phyloP scores from a whole-genome alignment of 805 yeast species.

The Teunomyces kruisii region DNA sequence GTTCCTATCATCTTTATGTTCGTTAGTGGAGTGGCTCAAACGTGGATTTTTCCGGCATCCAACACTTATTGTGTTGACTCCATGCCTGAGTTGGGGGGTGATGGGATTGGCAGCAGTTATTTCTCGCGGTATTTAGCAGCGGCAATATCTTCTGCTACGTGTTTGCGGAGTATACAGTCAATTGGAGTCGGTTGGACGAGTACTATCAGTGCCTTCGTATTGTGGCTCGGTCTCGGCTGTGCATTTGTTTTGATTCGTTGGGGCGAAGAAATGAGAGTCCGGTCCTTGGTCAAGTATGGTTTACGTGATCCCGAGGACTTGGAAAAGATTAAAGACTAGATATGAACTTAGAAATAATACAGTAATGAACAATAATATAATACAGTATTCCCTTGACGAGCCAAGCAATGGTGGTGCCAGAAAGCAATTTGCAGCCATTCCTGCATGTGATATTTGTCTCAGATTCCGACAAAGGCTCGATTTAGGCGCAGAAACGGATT shows the following conservation, averaged over 20 bases:
- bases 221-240: conserved; percentile 38
- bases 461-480: no score
- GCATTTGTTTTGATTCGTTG: conserved; percentile 13
- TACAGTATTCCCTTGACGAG: no score
- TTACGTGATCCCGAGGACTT: not conserved
- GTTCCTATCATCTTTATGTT: conserved; percentile 53
- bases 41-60: conserved; percentile 49
- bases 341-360: no score
- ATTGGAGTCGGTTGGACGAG: conserved; percentile 61
- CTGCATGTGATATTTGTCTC: not conserved
- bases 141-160: conserved; percentile 51
- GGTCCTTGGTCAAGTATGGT: not conserved
- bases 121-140: conserved; percentile 50
- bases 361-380: not conserved
- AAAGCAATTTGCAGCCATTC: not conserved
- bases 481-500: no score
- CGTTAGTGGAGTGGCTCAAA: conserved; percentile 50
- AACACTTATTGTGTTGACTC: conserved; percentile 62
- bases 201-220: conserved; percentile 46
- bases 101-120: conserved; percentile 56
- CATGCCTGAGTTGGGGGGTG: conserved; percentile 54
- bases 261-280: not conserved
- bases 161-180: conserved; percentile 42
- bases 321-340: not conserved
- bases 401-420: not conserved